phyloP scores from a whole-genome alignment of 352 stramenopile species.

The Poterioochromonas sp. region DNA sequence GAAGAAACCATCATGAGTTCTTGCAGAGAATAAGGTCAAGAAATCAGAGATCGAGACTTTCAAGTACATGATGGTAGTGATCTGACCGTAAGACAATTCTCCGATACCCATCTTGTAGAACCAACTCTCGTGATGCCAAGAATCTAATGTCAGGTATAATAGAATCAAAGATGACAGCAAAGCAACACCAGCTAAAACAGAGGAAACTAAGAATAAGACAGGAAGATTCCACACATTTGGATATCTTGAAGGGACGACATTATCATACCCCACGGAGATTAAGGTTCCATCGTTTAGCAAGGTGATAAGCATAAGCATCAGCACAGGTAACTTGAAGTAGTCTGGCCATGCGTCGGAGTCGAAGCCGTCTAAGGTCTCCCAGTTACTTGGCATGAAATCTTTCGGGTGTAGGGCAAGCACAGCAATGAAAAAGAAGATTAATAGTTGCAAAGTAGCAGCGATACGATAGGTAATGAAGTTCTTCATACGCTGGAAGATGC shows the following conservation, averaged over 20 bases:
- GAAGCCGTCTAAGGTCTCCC: conserved; percentile 34
- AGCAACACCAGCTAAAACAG: conserved; percentile 40
- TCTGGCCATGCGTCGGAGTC: conserved; percentile 51
- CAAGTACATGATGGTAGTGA: conserved; percentile 80
- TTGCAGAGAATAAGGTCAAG: conserved; percentile 74
- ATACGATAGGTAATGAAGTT: conserved; percentile 79
- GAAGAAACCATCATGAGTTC: conserved; percentile 64
- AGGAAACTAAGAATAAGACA: conserved; percentile 42
- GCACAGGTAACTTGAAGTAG: conserved; percentile 77
- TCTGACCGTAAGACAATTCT: conserved; percentile 65
- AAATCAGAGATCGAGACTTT: conserved; percentile 82
- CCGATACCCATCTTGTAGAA: conserved; percentile 26
- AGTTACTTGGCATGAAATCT: conserved; percentile 36
- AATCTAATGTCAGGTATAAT: conserved; percentile 40
- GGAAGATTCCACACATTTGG: conserved; percentile 40
- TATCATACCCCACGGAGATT: conserved; percentile 62
- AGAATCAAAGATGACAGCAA: conserved; percentile 46
- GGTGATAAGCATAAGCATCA: conserved; percentile 82
- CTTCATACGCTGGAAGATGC: conserved; percentile 81
- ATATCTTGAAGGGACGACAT: conserved; percentile 29
- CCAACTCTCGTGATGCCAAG: conserved; percentile 23
- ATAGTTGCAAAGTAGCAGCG: conserved; percentile 75
- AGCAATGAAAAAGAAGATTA: conserved; percentile 84
- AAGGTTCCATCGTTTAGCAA: conserved; percentile 87
- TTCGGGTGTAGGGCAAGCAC: conserved; percentile 69